Evolutionary conservation across 108 stramenopile species (phyloP), one percentile per base, ranked within the genome.

Genomic region (Fistulifera pelliculosa): DNA sequence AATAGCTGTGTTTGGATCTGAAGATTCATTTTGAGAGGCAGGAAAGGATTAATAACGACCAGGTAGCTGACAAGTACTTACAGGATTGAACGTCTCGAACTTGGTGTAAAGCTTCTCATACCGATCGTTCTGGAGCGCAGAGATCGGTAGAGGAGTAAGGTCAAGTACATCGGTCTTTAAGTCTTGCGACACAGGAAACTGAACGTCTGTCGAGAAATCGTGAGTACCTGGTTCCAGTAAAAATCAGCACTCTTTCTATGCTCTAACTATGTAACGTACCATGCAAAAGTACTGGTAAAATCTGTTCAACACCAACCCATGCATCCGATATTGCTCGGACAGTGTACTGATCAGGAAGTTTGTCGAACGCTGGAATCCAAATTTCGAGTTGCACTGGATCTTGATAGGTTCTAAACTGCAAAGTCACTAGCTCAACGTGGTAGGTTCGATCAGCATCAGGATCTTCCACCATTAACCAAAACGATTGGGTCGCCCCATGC

Each of bases 391-490:
- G 66, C 21, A 77, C 60, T 1, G 81, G 48, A 38, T 90, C 85
- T 1, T 80, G 82, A 61, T 77, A 79, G 27, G 66, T 83, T 26
- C 77, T 55, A 28, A 73, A 66, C 26, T 73, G 73, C 47, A 94
- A 86, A 14, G 75, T 62, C 25, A 94, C 60, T 49, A 81, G 81
- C 55, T 87, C 89, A 27, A 84, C 79, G 45, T 90, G 90, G 49
- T 82, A 83, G 7, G 94, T 88, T 50, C 75, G 68, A 39, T 96
- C 88, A 44, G 73, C 92, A 13, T 84, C 79, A 7, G 71, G 62
- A 52, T 98, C 96, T 73, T 99, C 99, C 1, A 99, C 84, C 97
- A 94, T 98, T 16, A 98, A 58, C 91, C 93, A 96, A 49, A 90
- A 98, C 13, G 76, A 76, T 64, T 95, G 69, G 5, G 81, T 83